Base-by-base conservation (phyloP, 2,329 filamentous ascomycete genomes). In the Tolypocladium amazonense region DNA sequence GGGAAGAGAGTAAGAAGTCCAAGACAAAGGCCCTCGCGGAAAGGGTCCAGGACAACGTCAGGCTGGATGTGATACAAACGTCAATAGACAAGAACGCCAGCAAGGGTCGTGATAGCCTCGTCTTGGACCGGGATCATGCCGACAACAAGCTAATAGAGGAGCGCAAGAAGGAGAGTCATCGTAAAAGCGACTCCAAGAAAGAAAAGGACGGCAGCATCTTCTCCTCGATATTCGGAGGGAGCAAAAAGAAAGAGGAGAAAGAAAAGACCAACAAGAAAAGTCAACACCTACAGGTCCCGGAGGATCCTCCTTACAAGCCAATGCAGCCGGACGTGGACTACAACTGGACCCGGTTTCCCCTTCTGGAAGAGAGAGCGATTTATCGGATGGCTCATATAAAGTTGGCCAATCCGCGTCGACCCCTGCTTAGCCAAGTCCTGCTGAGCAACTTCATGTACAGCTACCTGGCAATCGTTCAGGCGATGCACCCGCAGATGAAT, bases 401-500 rank as follows among this genome's bases (percentile, higher is more conserved):
- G 75, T 84, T 99, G 62, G 94, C 94, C n/a, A 97, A 99, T 70
- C 94, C 94, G 43, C 87, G 93, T 53, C 88, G 94, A 59, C 89
- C 93, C 47, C 77, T 99, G 57, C 88, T 96, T 70, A 97, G 93
- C 62, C 94, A 99, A 73, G 94, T 99, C 27, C 80, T 99, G 61
- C 83, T 99, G 65, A 97, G 92, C 75, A 99, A 99, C 73, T 99
- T 99, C 75, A 99, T 99, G 94, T 99, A 99, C 77, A 94, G 92
- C 60, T 99, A 99, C 72, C 83, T 99, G 64, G 94, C 94, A 63
- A 99, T 97, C 73, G 94, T 99, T 54, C 94, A 99, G 75, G 92
- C 95, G 69, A 97, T 97, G 90, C 94, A 99, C 73, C 94, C 94
- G 52, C 90, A 96, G 70, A 90, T 97, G 76, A 90, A 95, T 68